A percentile compares a stretch with the other conserved stretches of the same genome.
Evolutionary conservation across 306 rosid genomes (phyloP).

Genomic region (Pueraria montana): DNA sequence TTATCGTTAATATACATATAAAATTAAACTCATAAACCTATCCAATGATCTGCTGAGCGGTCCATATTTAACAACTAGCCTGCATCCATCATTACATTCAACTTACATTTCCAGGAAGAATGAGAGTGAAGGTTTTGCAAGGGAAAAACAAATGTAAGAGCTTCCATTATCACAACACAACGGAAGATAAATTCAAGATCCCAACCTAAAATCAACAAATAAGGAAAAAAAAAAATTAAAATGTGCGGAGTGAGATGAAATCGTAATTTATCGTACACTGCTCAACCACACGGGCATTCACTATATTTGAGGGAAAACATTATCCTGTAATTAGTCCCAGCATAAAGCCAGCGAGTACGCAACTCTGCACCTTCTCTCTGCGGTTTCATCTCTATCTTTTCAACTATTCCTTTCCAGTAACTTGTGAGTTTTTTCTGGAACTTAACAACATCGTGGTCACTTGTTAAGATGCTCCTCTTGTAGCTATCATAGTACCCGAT

Average conservation of each 20-base stretch:
- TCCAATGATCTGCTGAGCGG: too few relatives aligned
- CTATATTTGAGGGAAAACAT: constrained; percentile 77
- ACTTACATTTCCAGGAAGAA: neutral
- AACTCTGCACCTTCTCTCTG: constrained; percentile 52
- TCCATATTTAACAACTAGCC: neutral
- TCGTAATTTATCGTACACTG: neutral
- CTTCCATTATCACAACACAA: neutral
- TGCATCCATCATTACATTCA: neutral
- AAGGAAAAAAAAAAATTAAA: too few relatives aligned
- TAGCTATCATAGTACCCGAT: constrained; percentile 73
- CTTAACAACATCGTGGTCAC: constrained; percentile 39
- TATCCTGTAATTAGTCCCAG: constrained; percentile 62
- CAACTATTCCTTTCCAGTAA: constrained; percentile 65
- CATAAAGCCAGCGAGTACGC: constrained; percentile 53
- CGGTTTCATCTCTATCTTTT: constrained; percentile 60
- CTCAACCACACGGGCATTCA: too few relatives aligned
- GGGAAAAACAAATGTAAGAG: neutral
- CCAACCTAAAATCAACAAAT: neutral
- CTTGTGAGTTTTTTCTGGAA: constrained; percentile 46
- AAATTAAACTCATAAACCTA: too few relatives aligned
- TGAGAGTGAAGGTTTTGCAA: neutral
- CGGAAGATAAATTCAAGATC: neutral
- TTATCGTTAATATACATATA: too few relatives aligned
- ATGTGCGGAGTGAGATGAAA: neutral
- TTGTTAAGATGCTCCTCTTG: neutral